Percentiles rank a stretch among this genome's conserved stretches.
Evolutionary conservation across 768 basidiomycete genomes (phyloP).

Genomic region (Trametes villosa): DNA sequence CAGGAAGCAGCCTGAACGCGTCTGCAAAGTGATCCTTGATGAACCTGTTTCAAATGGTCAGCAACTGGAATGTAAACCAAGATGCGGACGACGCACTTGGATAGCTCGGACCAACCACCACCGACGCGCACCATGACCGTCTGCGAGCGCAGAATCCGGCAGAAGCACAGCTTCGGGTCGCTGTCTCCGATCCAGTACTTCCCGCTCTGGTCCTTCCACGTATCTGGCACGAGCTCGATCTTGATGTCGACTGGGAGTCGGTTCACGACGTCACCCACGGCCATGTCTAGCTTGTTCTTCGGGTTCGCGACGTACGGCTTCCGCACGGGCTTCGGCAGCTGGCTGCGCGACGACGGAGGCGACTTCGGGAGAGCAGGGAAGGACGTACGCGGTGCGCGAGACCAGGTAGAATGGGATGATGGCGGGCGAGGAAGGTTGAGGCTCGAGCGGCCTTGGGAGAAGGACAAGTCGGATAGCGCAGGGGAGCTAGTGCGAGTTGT

Average conservation of each 20-base stretch:
- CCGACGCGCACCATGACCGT: slow-evolving; percentile 97
- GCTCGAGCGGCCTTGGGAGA: slow-evolving; percentile 56
- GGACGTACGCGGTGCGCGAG: slow-evolving; percentile 69
- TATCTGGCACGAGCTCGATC: slow-evolving; percentile 77
- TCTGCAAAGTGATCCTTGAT: slow-evolving; percentile 87
- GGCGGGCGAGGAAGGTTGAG: slow-evolving; percentile 48
- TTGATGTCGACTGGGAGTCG: slow-evolving; percentile 84
- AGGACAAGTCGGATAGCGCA: slow-evolving; percentile 57
- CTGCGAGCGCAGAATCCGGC: slow-evolving; percentile 86
- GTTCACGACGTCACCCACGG: slow-evolving; percentile 92
- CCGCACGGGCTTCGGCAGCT: slow-evolving; percentile 43
- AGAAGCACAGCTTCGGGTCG: slow-evolving; percentile 89
- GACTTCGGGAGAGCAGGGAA: slow-evolving; percentile 48
- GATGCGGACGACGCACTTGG: slow-evolving; percentile 60
- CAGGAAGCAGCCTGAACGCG: slow-evolving; percentile 72
- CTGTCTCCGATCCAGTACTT: slow-evolving; percentile 97
- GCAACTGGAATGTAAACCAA: background rate
- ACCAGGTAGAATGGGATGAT: slow-evolving; percentile 63
- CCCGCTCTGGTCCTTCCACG: slow-evolving; percentile 91
- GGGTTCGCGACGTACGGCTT: slow-evolving; percentile 86
- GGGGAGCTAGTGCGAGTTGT: slow-evolving; percentile 58
- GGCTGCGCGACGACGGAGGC: slow-evolving; percentile 49
- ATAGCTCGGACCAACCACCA: slow-evolving; percentile 92
- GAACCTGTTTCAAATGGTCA: slow-evolving; percentile 55
- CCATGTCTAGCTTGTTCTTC: slow-evolving; percentile 90